Evolutionary conservation across 1,139 yeast species (phyloP).

Genomic region (Kurtzmaniella quercitrusa): DNA sequence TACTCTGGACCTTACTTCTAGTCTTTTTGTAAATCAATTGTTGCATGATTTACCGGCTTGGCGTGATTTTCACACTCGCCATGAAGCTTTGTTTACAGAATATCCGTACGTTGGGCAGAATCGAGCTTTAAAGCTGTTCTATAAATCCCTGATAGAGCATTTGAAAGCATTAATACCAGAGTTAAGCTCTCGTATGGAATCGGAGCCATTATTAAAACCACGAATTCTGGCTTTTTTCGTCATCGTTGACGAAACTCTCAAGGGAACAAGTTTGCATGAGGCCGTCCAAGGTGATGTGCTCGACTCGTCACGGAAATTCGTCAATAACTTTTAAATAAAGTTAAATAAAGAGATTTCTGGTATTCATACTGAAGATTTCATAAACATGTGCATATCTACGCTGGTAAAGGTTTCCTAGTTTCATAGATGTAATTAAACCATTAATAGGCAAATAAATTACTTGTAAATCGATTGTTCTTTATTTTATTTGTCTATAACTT

Average conservation of each 20-base stretch:
- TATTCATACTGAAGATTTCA: too few relatives aligned
- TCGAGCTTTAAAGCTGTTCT: conserved; percentile 10
- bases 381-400: too few relatives aligned
- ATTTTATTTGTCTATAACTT: too few relatives aligned
- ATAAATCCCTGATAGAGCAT: conserved; percentile 12
- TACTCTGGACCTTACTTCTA: conserved; percentile 7
- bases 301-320: not conserved
- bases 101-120: conserved; percentile 1
- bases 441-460: too few relatives aligned
- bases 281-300: conserved; percentile 7
- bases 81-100: conserved; percentile 18
- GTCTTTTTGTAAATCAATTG: conserved; percentile 8
- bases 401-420: too few relatives aligned
- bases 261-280: conserved; percentile 16
- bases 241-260: conserved; percentile 15
- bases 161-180: conserved; percentile 7
- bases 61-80: conserved; percentile 23
- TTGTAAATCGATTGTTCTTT: too few relatives aligned
- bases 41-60: conserved; percentile 22
- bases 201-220: conserved; percentile 1
- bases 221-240: conserved; percentile 21
- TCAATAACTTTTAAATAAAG: conserved; percentile 1
- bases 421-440: too few relatives aligned
- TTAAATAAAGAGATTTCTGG: too few relatives aligned
- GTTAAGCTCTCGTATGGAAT: conserved; percentile 10